Percentiles rank a stretch among this genome's conserved stretches.
Conservation (phyloP, 164 flowering plant species). For the Litsea cubeba region DNA sequence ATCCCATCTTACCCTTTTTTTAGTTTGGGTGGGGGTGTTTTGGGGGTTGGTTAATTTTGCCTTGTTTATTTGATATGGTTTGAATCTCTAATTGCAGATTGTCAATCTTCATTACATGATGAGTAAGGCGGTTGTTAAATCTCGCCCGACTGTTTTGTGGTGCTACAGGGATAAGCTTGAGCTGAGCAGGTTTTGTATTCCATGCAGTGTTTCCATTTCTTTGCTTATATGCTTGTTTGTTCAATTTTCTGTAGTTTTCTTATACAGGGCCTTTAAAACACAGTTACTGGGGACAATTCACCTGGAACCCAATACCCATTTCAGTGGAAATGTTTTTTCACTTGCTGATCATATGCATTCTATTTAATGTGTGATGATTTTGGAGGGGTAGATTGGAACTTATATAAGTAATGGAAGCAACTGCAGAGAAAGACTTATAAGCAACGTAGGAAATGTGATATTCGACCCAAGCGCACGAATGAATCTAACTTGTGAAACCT, state of each 20-base stretch:
- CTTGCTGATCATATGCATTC: too few relatives aligned
- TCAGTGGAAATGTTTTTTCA: background rate
- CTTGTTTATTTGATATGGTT: background rate
- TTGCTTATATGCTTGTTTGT: background rate
- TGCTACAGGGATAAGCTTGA: constrained; percentile 88
- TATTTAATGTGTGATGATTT: too few relatives aligned
- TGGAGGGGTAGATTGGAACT: too few relatives aligned
- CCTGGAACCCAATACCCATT: background rate
- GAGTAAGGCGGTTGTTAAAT: constrained; percentile 52
- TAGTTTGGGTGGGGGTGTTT: background rate
- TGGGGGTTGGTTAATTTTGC: background rate
- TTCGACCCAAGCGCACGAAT: too few relatives aligned
- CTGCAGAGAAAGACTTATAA: too few relatives aligned
- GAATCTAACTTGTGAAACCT: too few relatives aligned
- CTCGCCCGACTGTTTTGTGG: constrained; percentile 74
- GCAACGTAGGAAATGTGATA: too few relatives aligned
- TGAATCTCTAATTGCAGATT: constrained; percentile 39
- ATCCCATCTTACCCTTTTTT: background rate
- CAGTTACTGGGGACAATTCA: background rate
- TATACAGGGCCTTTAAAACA: background rate
- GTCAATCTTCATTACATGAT: constrained; percentile 82
- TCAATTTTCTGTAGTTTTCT: background rate
- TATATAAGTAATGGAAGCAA: too few relatives aligned
- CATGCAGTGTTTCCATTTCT: background rate
- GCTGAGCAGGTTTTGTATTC: constrained; percentile 66